Conservation (phyloP, 1,284 basidiomycete genomes). For the Meripilus lineatus region DNA sequence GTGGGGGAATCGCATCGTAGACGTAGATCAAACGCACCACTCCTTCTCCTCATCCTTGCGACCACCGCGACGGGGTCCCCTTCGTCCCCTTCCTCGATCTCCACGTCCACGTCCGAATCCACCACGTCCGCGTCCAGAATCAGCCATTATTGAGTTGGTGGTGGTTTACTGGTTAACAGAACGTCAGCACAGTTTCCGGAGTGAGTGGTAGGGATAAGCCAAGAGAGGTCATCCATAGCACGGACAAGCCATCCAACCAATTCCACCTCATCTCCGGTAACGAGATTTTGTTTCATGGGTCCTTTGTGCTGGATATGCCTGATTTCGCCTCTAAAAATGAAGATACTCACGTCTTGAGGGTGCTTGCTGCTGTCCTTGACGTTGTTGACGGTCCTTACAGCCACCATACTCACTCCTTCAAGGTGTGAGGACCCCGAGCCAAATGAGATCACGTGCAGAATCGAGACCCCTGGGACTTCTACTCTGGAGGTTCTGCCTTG, state of each 20-base stretch:
- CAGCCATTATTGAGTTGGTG: conserved; percentile 54
- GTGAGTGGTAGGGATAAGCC: neutral
- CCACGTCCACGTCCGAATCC: conserved; percentile 90
- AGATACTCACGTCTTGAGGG: conserved; percentile 33
- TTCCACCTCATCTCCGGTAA: neutral
- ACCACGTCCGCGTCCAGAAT: conserved; percentile 74
- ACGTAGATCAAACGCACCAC: conserved; percentile 63
- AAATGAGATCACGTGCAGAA: neutral
- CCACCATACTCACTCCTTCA: neutral
- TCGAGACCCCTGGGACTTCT: too few species aligned
- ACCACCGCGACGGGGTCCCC: conserved; percentile 91
- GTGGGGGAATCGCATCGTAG: neutral
- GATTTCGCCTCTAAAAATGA: conserved; percentile 8
- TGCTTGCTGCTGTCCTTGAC: neutral
- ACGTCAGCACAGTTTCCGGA: neutral
- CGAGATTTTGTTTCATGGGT: neutral
- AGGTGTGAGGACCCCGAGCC: neutral
- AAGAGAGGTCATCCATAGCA: conserved; percentile 6
- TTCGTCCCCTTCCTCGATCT: conserved; percentile 77
- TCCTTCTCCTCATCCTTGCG: conserved; percentile 99
- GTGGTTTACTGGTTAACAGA: conserved; percentile 13
- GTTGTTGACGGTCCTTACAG: neutral
- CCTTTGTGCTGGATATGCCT: neutral
- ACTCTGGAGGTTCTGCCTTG: too few species aligned
- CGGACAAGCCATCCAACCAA: neutral